These are phyloP conservation scores for Pharus latifolius DNA, from an alignment of 176 grass and related monocot genomes.

Conservation along the genomic window DNA sequence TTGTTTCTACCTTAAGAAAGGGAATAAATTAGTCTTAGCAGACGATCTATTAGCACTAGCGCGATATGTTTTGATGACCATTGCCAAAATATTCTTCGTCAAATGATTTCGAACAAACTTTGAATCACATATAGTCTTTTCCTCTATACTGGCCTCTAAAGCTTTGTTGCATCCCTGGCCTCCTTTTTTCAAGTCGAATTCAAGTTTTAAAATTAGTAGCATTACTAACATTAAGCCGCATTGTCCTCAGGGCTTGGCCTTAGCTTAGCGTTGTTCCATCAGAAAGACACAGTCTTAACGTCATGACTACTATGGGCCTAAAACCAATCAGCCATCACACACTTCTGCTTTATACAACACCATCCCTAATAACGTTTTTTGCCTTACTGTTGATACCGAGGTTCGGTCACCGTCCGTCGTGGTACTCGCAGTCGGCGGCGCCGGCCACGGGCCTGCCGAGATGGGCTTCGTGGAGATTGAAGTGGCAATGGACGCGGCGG, in stretches of 20 bases:
- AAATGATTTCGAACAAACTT: too few species aligned
- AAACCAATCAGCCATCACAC: background rate
- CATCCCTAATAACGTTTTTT: background rate
- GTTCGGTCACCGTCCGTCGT: constrained; percentile 35
- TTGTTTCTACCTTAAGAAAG: background rate
- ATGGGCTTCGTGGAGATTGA: constrained; percentile 43
- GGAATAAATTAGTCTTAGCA: background rate
- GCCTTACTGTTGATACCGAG: background rate
- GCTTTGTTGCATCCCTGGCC: too few species aligned
- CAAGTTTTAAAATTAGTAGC: background rate
- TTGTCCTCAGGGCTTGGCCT: background rate
- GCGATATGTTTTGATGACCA: too few species aligned
- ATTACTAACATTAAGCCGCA: background rate
- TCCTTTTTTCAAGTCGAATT: background rate
- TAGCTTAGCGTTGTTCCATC: background rate
- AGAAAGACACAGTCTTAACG: background rate
- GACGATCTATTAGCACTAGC: too few species aligned
- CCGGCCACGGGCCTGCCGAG: constrained; percentile 36
- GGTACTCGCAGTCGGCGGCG: constrained; percentile 47
- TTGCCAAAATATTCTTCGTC: too few species aligned
- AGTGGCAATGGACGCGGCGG: constrained; percentile 46
- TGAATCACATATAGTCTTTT: too few species aligned
- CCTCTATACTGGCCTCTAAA: too few species aligned
- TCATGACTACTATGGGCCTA: background rate
- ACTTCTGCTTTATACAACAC: background rate